phyloP scores from a whole-genome alignment of 2,329 filamentous ascomycete genomes.

The Aschersonia sp. region DNA sequence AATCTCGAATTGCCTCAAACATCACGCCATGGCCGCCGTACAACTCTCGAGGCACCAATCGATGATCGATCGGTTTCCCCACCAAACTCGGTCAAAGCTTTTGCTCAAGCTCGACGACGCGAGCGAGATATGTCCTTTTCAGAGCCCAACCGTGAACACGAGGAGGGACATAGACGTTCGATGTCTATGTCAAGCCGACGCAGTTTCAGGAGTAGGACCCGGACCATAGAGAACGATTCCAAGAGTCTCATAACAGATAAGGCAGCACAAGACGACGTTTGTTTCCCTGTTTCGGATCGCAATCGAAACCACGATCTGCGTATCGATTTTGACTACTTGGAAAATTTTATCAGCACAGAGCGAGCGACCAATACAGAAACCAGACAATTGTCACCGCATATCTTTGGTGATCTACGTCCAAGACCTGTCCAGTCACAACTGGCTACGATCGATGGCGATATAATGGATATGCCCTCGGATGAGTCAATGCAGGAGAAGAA shows the following conservation, averaged over 20 bases:
- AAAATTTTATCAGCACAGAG: slow-evolving; percentile 68
- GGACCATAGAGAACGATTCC: slow-evolving; percentile 46
- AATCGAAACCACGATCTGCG: slow-evolving; percentile 56
- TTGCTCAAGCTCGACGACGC: slow-evolving; percentile 77
- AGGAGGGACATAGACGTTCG: slow-evolving; percentile 49
- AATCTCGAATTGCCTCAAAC: slow-evolving; percentile 37
- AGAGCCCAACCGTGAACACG: slow-evolving; percentile 25
- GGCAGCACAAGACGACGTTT: slow-evolving; percentile 75
- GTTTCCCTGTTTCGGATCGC: slow-evolving; percentile 67
- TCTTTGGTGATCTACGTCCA: slow-evolving; percentile 19
- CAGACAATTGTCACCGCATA: slow-evolving; percentile 26
- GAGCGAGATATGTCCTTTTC: slow-evolving; percentile 55
- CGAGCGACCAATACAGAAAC: slow-evolving; percentile 33
- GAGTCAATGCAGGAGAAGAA: slow-evolving; percentile 34
- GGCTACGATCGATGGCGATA: slow-evolving; percentile 40
- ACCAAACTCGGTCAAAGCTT: slow-evolving; percentile 94
- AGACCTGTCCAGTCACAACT: slow-evolving; percentile 18
- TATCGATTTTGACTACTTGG: slow-evolving; percentile 86
- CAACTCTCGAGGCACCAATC: slow-evolving; percentile 39
- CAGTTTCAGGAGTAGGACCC: slow-evolving; percentile 41
- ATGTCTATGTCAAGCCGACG: slow-evolving; percentile 54
- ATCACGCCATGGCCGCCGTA: slow-evolving; percentile 32
- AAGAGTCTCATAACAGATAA: slow-evolving; percentile 50
- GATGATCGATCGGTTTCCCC: slow-evolving; percentile 65
- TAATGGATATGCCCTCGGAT: slow-evolving; percentile 36